Percentiles rank a stretch among this genome's conserved stretches.
These are phyloP conservation scores for Rhizophlyctis rosea DNA, from an alignment of 192 early-diverging fungal genomes.

Conservation along the genomic window DNA sequence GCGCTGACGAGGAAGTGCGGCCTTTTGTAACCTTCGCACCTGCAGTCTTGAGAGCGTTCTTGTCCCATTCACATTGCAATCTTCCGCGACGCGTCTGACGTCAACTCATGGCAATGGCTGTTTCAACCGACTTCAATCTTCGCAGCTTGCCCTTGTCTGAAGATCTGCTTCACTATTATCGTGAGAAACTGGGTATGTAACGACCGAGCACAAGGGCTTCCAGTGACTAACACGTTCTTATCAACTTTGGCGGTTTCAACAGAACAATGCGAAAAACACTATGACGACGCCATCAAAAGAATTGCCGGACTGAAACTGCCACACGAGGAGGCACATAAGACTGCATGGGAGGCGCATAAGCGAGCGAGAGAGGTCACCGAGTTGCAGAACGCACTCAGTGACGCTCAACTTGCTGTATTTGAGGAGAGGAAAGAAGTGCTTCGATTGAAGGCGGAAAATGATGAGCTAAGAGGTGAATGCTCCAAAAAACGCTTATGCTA, in stretches of 20 bases:
- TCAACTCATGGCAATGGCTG: too few relatives aligned
- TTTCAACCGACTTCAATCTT: slow-evolving; percentile 22
- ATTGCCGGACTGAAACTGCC: slow-evolving; percentile 38
- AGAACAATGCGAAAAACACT: slow-evolving; percentile 44
- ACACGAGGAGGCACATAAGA: slow-evolving; percentile 46
- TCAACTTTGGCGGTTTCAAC: not conserved
- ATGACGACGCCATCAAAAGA: slow-evolving; percentile 27
- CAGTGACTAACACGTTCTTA: not conserved
- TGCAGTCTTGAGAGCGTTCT: too few relatives aligned
- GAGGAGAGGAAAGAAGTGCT: slow-evolving; percentile 49
- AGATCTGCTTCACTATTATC: slow-evolving; percentile 38
- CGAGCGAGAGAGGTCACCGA: slow-evolving; percentile 43
- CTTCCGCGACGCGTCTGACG: too few relatives aligned
- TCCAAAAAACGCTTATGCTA: not conserved
- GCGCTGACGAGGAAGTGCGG: too few relatives aligned
- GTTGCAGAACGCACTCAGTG: slow-evolving; percentile 47
- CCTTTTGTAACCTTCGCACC: too few relatives aligned
- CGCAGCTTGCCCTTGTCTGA: slow-evolving; percentile 31
- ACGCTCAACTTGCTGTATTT: slow-evolving; percentile 46
- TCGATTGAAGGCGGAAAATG: slow-evolving; percentile 49
- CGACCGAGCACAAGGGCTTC: not conserved
- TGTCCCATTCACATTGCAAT: too few relatives aligned
- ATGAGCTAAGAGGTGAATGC: slow-evolving; percentile 46
- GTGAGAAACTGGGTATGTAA: slow-evolving; percentile 23
- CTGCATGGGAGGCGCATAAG: slow-evolving; percentile 46